Percentiles rank a stretch among this genome's conserved stretches.
These are phyloP conservation scores for Nicotiana undulata DNA, from an alignment of 257 asterid genomes.

Conservation along the genomic window DNA sequence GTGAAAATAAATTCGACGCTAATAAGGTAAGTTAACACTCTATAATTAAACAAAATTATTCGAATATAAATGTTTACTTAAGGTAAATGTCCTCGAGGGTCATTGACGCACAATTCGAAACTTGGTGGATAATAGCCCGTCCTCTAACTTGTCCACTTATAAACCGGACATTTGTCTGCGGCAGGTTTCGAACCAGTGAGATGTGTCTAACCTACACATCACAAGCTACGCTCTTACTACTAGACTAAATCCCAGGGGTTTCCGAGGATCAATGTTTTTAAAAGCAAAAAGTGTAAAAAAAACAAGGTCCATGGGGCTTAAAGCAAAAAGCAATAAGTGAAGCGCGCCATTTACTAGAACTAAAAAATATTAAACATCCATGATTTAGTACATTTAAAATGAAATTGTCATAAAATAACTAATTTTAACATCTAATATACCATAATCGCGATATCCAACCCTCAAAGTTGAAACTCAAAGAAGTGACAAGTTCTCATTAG, in stretches of 20 bases:
- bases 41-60: neutral
- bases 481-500: neutral
- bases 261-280: neutral
- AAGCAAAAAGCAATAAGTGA: neutral
- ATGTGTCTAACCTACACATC: neutral
- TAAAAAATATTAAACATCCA: neutral
- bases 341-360: neutral
- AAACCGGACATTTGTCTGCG: neutral
- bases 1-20: neutral
- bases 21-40: neutral
- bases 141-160: neutral
- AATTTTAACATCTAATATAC: neutral
- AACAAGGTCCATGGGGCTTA: neutral
- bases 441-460: neutral
- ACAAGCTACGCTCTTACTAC: neutral
- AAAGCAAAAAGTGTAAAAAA: neutral
- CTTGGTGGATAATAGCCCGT: neutral
- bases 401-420: neutral
- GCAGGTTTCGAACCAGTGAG: neutral
- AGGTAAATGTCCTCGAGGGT: neutral
- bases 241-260: neutral
- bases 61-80: neutral
- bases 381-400: neutral
- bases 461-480: constrained; percentile 4
- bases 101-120: neutral